These are phyloP conservation scores for Arbutus unedo DNA, from an alignment of 148 eudicot species.

Conservation along the genomic window DNA sequence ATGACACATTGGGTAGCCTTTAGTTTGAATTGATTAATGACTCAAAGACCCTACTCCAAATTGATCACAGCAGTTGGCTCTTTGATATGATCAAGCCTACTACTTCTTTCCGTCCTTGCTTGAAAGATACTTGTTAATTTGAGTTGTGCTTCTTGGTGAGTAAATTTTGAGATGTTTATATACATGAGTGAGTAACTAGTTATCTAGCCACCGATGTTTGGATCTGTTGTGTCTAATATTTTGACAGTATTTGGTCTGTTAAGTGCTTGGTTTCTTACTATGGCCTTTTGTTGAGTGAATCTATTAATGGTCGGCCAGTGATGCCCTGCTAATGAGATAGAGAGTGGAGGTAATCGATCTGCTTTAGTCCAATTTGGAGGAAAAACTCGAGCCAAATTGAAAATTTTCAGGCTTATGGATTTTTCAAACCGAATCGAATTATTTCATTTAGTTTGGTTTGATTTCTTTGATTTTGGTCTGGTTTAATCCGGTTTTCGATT, in stretches of 20 bases:
- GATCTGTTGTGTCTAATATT: background rate
- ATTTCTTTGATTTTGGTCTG: no score
- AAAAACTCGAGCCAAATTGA: no score
- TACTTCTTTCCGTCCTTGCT: background rate
- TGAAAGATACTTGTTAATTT: background rate
- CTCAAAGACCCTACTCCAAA: background rate
- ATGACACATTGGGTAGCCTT: no score
- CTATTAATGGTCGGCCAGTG: background rate
- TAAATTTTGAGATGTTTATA: background rate
- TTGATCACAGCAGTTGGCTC: no score
- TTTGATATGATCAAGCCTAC: no score
- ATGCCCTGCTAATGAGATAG: background rate
- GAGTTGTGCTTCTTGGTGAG: background rate
- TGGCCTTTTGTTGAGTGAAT: background rate
- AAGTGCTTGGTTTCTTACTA: background rate
- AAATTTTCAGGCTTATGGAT: no score
- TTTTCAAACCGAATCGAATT: no score
- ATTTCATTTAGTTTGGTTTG: no score
- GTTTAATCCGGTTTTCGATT: no score
- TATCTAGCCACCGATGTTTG: background rate
- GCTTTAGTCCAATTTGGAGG: background rate
- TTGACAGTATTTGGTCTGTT: background rate
- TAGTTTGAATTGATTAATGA: background rate
- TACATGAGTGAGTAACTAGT: background rate
- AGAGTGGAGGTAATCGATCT: background rate